phyloP scores from a whole-genome alignment of 2,329 filamentous ascomycete species.

The Venturia effusa region DNA sequence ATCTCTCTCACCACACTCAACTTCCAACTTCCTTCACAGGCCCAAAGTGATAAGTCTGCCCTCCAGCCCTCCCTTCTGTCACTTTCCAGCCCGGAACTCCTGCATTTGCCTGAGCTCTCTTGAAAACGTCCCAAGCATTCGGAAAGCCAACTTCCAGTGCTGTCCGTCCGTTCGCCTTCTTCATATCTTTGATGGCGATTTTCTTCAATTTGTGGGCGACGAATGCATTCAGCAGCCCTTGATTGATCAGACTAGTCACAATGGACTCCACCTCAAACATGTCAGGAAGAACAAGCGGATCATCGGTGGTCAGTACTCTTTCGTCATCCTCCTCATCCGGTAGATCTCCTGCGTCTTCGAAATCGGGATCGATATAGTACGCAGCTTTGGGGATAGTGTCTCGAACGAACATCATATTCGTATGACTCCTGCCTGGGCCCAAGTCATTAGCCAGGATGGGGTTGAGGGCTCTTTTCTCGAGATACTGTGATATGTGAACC shows the following conservation, averaged over 20 bases:
- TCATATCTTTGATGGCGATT: slow-evolving; percentile 77
- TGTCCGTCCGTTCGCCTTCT: slow-evolving; percentile 51
- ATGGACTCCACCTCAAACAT: slow-evolving; percentile 64
- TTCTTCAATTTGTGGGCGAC: slow-evolving; percentile 65
- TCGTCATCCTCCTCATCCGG: slow-evolving; percentile 17
- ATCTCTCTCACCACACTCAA: neutral
- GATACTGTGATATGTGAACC: slow-evolving; percentile 37
- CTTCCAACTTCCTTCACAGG: neutral
- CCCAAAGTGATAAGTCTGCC: neutral
- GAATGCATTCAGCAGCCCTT: slow-evolving; percentile 75
- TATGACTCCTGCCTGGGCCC: slow-evolving; percentile 29
- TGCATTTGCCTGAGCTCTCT: slow-evolving; percentile 28
- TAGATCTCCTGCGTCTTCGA: slow-evolving; percentile 19
- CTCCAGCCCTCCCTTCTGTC: slow-evolving; percentile 14
- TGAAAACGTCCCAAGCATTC: slow-evolving; percentile 7
- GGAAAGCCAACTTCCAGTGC: slow-evolving; percentile 67
- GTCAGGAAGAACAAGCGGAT: slow-evolving; percentile 30
- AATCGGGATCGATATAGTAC: slow-evolving; percentile 34
- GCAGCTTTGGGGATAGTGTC: slow-evolving; percentile 34
- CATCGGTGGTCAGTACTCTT: neutral
- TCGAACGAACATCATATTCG: slow-evolving; percentile 35
- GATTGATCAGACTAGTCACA: slow-evolving; percentile 64
- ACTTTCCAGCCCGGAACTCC: slow-evolving; percentile 68
- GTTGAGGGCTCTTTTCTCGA: slow-evolving; percentile 41
- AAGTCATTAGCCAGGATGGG: slow-evolving; percentile 21